Evolutionary conservation across 1,139 yeast genomes (phyloP).

Genomic region (Magnusiomyces tetraspermus): DNA sequence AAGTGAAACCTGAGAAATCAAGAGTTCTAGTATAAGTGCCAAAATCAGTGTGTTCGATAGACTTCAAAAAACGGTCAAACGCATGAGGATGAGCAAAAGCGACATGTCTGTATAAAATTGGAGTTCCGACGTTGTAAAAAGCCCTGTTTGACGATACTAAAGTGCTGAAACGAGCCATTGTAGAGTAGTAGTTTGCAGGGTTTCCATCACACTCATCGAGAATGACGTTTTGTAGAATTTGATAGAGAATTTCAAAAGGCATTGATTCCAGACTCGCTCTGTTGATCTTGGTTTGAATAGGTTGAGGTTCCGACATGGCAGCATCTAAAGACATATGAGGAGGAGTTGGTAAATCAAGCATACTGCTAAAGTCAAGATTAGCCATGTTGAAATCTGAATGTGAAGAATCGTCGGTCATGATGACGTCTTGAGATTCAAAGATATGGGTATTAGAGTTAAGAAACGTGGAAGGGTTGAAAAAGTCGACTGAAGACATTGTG

Average conservation of each 20-base stretch:
- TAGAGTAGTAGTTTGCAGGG: conserved; percentile 18
- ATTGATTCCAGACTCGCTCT: conserved; percentile 19
- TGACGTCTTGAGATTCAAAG: background rate
- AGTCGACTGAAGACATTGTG: background rate
- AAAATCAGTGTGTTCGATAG: conserved; percentile 44
- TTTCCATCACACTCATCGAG: conserved; percentile 16
- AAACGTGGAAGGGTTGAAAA: background rate
- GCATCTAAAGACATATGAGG: background rate
- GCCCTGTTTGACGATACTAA: conserved; percentile 28
- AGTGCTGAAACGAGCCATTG: conserved; percentile 20
- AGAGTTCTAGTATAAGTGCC: conserved; percentile 66
- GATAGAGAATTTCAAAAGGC: conserved; percentile 29
- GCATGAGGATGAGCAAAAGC: conserved; percentile 74
- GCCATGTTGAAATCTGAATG: too few relatives aligned
- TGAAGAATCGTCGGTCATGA: background rate
- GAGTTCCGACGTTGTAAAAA: conserved; percentile 32
- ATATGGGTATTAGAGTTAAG: background rate
- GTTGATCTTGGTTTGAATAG: conserved; percentile 2
- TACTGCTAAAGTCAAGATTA: too few relatives aligned
- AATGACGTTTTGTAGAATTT: conserved; percentile 27
- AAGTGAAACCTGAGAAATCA: conserved; percentile 83
- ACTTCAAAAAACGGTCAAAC: conserved; percentile 59
- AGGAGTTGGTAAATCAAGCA: background rate
- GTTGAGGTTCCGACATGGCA: background rate
- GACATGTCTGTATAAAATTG: conserved; percentile 53